Percentiles rank a stretch among this genome's conserved stretches.
Evolutionary conservation across 129 eudicot species (phyloP).

Genomic region (Escallonia herrerae): DNA sequence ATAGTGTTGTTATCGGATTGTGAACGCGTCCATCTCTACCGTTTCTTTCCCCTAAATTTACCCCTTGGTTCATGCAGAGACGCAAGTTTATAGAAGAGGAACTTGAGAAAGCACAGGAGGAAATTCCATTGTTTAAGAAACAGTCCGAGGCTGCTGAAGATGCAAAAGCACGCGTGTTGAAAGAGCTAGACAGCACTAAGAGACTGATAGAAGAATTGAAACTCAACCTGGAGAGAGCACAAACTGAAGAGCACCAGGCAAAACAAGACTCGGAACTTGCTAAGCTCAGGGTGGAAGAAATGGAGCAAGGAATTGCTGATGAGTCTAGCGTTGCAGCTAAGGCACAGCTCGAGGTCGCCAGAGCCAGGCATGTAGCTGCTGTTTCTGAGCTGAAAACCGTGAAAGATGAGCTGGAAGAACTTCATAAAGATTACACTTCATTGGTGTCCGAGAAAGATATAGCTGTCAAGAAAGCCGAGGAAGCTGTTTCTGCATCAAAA

Average conservation of each 20-base stretch:
- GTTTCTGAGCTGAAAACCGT: constrained; percentile 56
- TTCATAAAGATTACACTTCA: constrained; percentile 43
- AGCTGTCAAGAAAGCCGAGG: constrained; percentile 59
- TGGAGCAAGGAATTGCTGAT: constrained; percentile 88
- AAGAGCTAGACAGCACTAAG: constrained; percentile 79
- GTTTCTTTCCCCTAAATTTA: not conserved
- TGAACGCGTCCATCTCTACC: no score
- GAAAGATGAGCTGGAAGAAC: constrained; percentile 48
- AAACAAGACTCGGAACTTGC: constrained; percentile 91
- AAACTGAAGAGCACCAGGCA: constrained; percentile 87
- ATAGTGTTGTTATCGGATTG: no score
- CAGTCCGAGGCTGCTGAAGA: constrained; percentile 77
- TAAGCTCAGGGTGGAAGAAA: constrained; percentile 67
- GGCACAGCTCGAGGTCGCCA: constrained; percentile 92
- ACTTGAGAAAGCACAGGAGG: constrained; percentile 70
- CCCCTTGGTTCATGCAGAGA: constrained; percentile 45
- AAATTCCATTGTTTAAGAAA: constrained; percentile 62
- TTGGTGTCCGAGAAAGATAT: constrained; percentile 55
- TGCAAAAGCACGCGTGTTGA: constrained; percentile 58
- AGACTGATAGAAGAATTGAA: constrained; percentile 78
- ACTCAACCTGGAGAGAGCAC: constrained; percentile 85
- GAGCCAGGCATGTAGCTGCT: constrained; percentile 61
- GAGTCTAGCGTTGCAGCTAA: constrained; percentile 83
- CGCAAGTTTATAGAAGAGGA: constrained; percentile 73
- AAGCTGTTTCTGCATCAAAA: constrained; percentile 51